phyloP scores from a whole-genome alignment of 1,284 basidiomycete genomes.

The Irpex lacteus region DNA sequence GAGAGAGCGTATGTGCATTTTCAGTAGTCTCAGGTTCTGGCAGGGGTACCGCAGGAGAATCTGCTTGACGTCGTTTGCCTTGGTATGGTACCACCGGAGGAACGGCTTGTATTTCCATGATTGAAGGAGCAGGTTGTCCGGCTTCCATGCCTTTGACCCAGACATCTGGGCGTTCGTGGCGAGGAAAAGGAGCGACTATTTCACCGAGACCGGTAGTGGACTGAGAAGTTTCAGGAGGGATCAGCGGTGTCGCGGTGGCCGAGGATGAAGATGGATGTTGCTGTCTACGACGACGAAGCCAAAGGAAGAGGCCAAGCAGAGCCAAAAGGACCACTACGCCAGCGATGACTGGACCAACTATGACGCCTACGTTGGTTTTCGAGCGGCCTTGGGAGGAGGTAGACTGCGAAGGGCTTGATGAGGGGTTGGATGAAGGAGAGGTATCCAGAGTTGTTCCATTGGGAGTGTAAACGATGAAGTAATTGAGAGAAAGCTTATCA shows the following conservation, averaged over 20 bases:
- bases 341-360: constrained; percentile 12
- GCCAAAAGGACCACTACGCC: neutral
- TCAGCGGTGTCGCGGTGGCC: neutral
- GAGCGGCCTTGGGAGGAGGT: neutral
- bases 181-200: constrained; percentile 5
- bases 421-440: neutral
- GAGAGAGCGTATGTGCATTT: too few species aligned
- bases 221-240: neutral
- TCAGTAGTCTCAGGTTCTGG: too few species aligned
- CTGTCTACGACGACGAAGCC: neutral
- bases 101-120: neutral
- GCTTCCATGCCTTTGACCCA: constrained; percentile 13
- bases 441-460: neutral
- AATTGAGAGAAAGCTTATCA: constrained; percentile 8
- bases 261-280: neutral
- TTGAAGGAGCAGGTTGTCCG: neutral
- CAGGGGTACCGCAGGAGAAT: neutral
- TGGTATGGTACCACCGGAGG: neutral
- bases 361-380: constrained; percentile 7
- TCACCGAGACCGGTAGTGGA: neutral
- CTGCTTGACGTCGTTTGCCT: neutral
- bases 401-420: neutral
- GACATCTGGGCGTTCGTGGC: constrained; percentile 1
- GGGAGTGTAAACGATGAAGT: constrained; percentile 8
- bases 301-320: neutral